phyloP scores from a whole-genome alignment of 441 rosid genomes.

The Pelargonium australe region DNA sequence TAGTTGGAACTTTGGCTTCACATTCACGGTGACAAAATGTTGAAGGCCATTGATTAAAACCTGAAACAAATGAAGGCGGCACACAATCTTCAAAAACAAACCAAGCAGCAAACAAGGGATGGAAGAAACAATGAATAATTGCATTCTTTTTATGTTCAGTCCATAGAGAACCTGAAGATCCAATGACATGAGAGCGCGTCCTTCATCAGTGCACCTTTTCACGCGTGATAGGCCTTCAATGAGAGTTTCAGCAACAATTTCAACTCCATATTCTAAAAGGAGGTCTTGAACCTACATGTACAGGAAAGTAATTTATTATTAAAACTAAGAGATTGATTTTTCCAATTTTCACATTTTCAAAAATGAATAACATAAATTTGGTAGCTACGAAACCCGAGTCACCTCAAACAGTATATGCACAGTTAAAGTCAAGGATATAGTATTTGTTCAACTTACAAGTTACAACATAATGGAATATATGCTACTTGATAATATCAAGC shows the following conservation, averaged over 20 bases:
- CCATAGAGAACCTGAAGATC: conserved; percentile 69
- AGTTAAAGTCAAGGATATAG: neutral
- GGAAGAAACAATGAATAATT: neutral
- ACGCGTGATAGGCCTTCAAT: conserved; percentile 91
- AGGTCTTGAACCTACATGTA: conserved; percentile 64
- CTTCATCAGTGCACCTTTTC: conserved; percentile 90
- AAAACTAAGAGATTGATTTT: neutral
- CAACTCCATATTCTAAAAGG: conserved; percentile 76
- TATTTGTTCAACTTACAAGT: neutral
- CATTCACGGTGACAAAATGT: conserved; percentile 66
- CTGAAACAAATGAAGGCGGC: conserved; percentile 32
- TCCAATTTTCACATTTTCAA: neutral
- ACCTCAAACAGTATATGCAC: neutral
- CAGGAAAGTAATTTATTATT: conserved; percentile 11
- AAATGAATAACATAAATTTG: neutral
- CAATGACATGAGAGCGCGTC: conserved; percentile 90
- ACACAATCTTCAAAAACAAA: conserved; percentile 9
- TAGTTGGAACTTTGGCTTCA: conserved; percentile 64
- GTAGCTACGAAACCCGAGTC: neutral
- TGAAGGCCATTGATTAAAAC: conserved; percentile 84
- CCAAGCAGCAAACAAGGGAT: neutral
- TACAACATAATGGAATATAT: neutral
- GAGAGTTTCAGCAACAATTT: conserved; percentile 84
- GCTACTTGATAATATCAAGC: neutral
- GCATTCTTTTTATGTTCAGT: conserved; percentile 3